These are phyloP conservation scores for Friedmanniomyces simplex DNA, from an alignment of 495 filamentous ascomycete species.

Conservation along the genomic window DNA sequence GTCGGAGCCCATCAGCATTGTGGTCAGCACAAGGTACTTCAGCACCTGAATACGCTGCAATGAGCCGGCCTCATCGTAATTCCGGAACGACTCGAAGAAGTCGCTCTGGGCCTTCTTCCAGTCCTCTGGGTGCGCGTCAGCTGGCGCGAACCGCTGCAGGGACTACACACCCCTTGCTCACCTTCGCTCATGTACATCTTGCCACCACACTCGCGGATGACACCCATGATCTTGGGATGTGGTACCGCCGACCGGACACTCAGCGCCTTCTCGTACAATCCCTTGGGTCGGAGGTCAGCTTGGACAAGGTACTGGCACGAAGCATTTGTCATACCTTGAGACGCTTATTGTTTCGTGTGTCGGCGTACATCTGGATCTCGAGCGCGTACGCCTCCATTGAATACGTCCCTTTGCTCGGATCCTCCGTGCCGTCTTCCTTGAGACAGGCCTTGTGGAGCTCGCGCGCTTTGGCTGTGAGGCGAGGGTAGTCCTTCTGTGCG, in stretches of 20 bases:
- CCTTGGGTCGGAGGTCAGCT: slow-evolving; percentile 27
- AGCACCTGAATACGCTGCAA: slow-evolving; percentile 93
- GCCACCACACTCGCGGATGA: slow-evolving; percentile 95
- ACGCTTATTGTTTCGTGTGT: slow-evolving; percentile 94
- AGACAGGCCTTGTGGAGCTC: slow-evolving; percentile 87
- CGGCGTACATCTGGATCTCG: slow-evolving; percentile 98
- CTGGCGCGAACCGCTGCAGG: not conserved
- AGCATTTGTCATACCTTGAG: slow-evolving; percentile 50
- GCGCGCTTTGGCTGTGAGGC: slow-evolving; percentile 71
- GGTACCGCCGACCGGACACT: slow-evolving; percentile 89
- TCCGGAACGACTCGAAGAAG: slow-evolving; percentile 97
- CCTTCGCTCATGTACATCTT: slow-evolving; percentile 99
- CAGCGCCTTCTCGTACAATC: slow-evolving; percentile 79
- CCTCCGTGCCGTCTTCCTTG: slow-evolving; percentile 77
- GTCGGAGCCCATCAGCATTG: slow-evolving; percentile 98
- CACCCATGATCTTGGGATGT: slow-evolving; percentile 97
- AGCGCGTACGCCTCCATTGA: slow-evolving; percentile 90
- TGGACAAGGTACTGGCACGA: not conserved
- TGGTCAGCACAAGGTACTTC: slow-evolving; percentile 91
- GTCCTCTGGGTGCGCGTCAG: slow-evolving; percentile 52
- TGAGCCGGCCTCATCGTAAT: slow-evolving; percentile 96
- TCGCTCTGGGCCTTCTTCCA: slow-evolving; percentile 96
- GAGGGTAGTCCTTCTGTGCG: slow-evolving; percentile 76
- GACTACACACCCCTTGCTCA: slow-evolving; percentile 16
- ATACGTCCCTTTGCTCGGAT: slow-evolving; percentile 93